Base-by-base conservation (phyloP, 768 basidiomycete genomes). In the Boletus barrowsii region DNA sequence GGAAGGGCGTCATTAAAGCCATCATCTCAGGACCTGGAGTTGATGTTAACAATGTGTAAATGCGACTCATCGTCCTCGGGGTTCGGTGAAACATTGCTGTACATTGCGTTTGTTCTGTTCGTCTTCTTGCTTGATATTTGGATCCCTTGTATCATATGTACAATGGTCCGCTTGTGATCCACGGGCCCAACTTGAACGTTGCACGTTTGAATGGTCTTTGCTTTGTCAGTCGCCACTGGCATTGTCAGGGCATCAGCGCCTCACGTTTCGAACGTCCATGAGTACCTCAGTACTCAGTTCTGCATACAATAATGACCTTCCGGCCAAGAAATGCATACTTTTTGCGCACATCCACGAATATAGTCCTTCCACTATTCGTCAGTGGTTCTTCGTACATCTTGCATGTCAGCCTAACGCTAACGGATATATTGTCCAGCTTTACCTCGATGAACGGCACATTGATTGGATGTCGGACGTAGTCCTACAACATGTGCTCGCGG, bases 401-500 rank as follows among this genome's bases (percentile, higher is more conserved):
- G 42, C 40, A 11, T 30, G 22, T 51, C 42, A 36, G 39, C 24
- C 49, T 54, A 40, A 55, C 63, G 22, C 49, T 54, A 39, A 55
- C 63, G 53, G 39, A 54, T 42, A 10, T 32, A 51, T 44, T 47
- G 9, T 35, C 49, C 57, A 88, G 86, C 72, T 94, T 5, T 95
- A 94, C 69, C 81, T 97, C 29, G 94, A 97, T 65, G 90, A 91
- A 58, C 80, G 83, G 11, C 94, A 97, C 74, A 71, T 90, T 15
- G 78, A 84, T 51, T 97, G 94, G 94, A 96, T 97, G 93, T 84
- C 87, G 7, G 93, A 96, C 62, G 62, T 71, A 24, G 77, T 88
- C 40, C 75, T 96, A 3, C 92, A 93, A 63, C 81, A 84, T 61
- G 89, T 96, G 17, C 77, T 97, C 3, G 79, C 81, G 10, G 91